Percentiles rank a stretch among this genome's conserved stretches.
Evolutionary conservation across 768 basidiomycete genomes (phyloP).

Genomic region (Strobilomyces dryophilus): DNA sequence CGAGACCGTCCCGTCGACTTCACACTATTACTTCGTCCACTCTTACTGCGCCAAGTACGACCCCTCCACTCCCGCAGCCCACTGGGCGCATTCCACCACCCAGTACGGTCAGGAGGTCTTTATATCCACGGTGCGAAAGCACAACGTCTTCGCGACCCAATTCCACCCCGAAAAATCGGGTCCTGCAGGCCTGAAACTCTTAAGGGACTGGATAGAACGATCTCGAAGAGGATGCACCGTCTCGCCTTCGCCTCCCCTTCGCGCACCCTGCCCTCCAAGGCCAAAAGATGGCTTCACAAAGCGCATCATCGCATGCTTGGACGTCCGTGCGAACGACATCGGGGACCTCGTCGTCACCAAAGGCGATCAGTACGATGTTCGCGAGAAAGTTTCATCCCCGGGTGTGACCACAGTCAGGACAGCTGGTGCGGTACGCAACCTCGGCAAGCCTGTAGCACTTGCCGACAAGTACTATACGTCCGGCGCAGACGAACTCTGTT

Average conservation of each 20-base stretch:
- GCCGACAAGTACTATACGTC: constrained; percentile 79
- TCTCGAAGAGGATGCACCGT: constrained; percentile 40
- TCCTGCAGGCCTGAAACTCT: constrained; percentile 72
- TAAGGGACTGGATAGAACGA: constrained; percentile 74
- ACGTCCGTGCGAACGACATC: constrained; percentile 92
- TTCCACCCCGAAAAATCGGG: constrained; percentile 99
- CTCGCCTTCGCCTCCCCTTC: constrained; percentile 25
- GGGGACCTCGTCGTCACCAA: constrained; percentile 99
- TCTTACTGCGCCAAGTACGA: constrained; percentile 85
- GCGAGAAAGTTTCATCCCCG: constrained; percentile 57
- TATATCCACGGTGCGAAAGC: constrained; percentile 75
- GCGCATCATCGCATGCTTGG: constrained; percentile 95
- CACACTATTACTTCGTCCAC: constrained; percentile 96
- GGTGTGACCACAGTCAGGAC: constrained; percentile 35
- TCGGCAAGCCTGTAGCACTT: constrained; percentile 94
- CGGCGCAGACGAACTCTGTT: constrained; percentile 94
- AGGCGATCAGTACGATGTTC: constrained; percentile 98
- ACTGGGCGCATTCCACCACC: constrained; percentile 83
- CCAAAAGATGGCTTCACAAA: constrained; percentile 74
- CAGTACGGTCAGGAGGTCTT: constrained; percentile 95
- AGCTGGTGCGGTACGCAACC: constrained; percentile 85
- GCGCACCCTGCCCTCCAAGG: constrained; percentile 36
- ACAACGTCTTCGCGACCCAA: constrained; percentile 88
- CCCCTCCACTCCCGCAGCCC: constrained; percentile 51
- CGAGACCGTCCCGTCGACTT: constrained; percentile 46